Base-by-base conservation (phyloP, 2,329 filamentous ascomycete genomes). In the Curvularia lunata region DNA sequence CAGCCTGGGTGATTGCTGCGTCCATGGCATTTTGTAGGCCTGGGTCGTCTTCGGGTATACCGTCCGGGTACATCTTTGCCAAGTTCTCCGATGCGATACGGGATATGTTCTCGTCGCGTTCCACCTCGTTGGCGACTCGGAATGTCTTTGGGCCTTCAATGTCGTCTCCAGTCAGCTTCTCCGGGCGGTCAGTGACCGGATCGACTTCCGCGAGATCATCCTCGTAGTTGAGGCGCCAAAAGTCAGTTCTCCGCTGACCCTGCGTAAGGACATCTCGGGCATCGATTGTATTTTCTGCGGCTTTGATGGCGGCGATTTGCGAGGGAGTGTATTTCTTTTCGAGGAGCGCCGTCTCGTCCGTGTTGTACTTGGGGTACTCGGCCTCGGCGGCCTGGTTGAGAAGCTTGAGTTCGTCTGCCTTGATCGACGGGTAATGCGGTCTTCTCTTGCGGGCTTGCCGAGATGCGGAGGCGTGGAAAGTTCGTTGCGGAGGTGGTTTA, bases 221-320 rank as follows among this genome's bases (percentile, higher is more conserved):
- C 76, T 96, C 95, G 60, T 86, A 82, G 18, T 70, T 69, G 48
- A 93, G 80, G 52, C 83, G 82, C 82, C 91, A 90, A 8, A 87
- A 84, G 74, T 96, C 92, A 53, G 81, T 83, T 60, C 92, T 88
- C 67, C 91, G 77, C 42, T 86, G 83, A 64, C 88, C 91, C 78
- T 95, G 90, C 32, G 86, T 82, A 41, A 88, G 83, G 73, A 97
- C 75, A 77, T 98, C 91, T 64, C 87, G 82, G 9, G 88, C 81
- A 72, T 90, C 84, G 74, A 97, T 88, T 65, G 90, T 86, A 60
- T 84, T 80, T 78, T 97, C 93, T 68, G 89, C 92, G 47, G 90
- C 90, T 78, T 90, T 84, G 73, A 98, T 87, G 56, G 92, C 91
- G 54, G 86, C 87, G 67, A 96, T 83, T 80, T 98, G 94, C 74